Evolutionary conservation across 1,284 basidiomycete species (phyloP).

Genomic region (Fomitopsis schrenkii): DNA sequence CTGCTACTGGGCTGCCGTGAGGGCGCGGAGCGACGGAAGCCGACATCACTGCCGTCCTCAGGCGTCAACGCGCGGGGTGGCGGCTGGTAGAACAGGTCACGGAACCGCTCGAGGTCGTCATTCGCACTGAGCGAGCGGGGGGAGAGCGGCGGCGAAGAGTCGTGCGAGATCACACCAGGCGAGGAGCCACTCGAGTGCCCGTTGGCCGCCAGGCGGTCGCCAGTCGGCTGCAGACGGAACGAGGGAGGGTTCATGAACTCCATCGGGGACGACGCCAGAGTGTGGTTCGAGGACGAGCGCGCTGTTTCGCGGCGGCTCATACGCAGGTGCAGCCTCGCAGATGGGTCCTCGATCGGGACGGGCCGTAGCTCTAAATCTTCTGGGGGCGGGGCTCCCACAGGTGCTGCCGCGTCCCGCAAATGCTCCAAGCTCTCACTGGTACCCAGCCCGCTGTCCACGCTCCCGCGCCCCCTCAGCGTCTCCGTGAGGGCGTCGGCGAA

Average conservation of each 20-base stretch:
- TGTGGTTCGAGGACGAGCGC: conserved; percentile 21
- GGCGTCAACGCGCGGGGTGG: conserved; percentile 11
- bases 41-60: conserved; percentile 9
- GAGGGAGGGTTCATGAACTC: conserved; percentile 22
- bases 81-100: conserved; percentile 65
- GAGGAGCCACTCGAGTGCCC: conserved; percentile 28
- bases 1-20: conserved; percentile 22
- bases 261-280: conserved; percentile 24
- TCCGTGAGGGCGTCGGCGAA: conserved; percentile 29
- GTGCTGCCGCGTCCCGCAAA: neutral
- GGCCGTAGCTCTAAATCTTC: conserved; percentile 1
- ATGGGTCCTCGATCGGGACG: neutral
- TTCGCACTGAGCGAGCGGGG: conserved; percentile 41
- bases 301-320: conserved; percentile 8
- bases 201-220: conserved; percentile 9
- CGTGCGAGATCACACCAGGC: conserved; percentile 37
- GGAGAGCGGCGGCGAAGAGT: conserved; percentile 33
- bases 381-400: neutral
- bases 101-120: conserved; percentile 66
- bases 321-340: neutral
- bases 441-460: conserved; percentile 45
- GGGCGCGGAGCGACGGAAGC: conserved; percentile 17
- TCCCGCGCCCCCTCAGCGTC: conserved; percentile 24
- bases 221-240: conserved; percentile 17
- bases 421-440: conserved; percentile 36